A percentile compares a stretch with the other conserved stretches of the same genome.
These are phyloP conservation scores for Torulaspora quercuum DNA, from an alignment of 805 yeast genomes.

Conservation along the genomic window DNA sequence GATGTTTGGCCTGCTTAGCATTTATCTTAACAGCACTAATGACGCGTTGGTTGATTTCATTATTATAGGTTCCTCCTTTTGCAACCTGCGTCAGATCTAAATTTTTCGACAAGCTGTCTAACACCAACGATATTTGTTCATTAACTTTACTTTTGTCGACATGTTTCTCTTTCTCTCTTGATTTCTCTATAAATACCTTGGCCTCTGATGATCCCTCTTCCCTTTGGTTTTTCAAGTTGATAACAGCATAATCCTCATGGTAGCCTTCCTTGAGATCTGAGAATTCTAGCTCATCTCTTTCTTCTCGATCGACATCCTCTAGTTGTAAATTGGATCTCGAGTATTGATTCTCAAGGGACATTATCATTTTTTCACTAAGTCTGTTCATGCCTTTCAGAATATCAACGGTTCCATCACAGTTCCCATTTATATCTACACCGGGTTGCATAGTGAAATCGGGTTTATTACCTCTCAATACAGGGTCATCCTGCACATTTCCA, in stretches of 20 bases:
- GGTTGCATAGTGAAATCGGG: slow-evolving; percentile 88
- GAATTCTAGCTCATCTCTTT: slow-evolving; percentile 47
- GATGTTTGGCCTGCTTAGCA: slow-evolving; percentile 49
- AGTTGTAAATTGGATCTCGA: slow-evolving; percentile 37
- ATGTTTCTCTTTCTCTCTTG: slow-evolving; percentile 20
- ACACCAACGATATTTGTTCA: slow-evolving; percentile 14
- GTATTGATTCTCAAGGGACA: slow-evolving; percentile 46
- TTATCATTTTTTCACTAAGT: slow-evolving; percentile 76
- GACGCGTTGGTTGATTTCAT: slow-evolving; percentile 40
- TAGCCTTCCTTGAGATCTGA: slow-evolving; percentile 50
- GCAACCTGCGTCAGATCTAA: slow-evolving; percentile 34
- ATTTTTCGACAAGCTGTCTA: slow-evolving; percentile 20
- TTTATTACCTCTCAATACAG: slow-evolving; percentile 68
- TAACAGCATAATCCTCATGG: slow-evolving; percentile 50
- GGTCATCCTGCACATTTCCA: slow-evolving; percentile 79
- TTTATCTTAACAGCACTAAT: slow-evolving; percentile 49
- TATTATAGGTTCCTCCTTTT: slow-evolving; percentile 24
- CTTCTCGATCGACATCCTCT: slow-evolving; percentile 39
- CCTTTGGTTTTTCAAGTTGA: slow-evolving; percentile 34
- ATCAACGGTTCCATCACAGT: slow-evolving; percentile 61
- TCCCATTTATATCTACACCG: slow-evolving; percentile 46
- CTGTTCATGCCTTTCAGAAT: slow-evolving; percentile 86
- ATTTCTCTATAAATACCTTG: slow-evolving; percentile 18
- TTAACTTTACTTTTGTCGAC: slow-evolving; percentile 11
- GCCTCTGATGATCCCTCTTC: slow-evolving; percentile 25